Base-by-base conservation (phyloP, 1,284 basidiomycete species). In the Ganoderma resinaceum region DNA sequence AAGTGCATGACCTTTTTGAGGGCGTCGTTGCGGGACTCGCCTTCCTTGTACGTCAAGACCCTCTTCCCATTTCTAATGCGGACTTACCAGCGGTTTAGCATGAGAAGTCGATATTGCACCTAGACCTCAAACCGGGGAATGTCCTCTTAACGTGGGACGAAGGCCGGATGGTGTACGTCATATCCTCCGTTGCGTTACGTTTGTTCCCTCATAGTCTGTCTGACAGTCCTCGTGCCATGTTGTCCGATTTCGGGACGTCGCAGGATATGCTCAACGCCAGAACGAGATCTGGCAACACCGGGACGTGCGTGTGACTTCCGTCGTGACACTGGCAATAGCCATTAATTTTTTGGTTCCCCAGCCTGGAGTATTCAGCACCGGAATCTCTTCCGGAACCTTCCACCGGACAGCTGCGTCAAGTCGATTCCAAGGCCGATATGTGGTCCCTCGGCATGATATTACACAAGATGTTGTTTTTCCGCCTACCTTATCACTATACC, bases 181-280 rank as follows among this genome's bases (percentile, higher is more conserved):
- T 16, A 8, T 29, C 40, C 61, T 46, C 31, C 16, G 29, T 35
- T 23, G 52, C 55, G 6, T 46, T 14, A 4, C 42, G 18, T 43
- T 16, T 26, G 38, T 11, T 40, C 3, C 6, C 33, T 26, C 33
- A 43, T 35, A 2, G 11, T 37, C 12, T 20, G 20, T 33, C 29
- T 29, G 42, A 61, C 66, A 94, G 92, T 69, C 92, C 92, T 23
- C 85, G 92, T 71, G 95, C 95, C 0, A 92, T 97, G 91, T 84
- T 98, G 14, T 95, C 95, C 1, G 96, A 98, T 76, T 98, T 98
- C 79, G 96, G 96, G 4, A 97, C 96, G 0, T 97, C 95, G 14
- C 89, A 94, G 61, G 95, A 96, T 75, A 95, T 94, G 91, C 83
- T 96, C 6, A 87, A 89, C 53, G 85, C 89, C 16, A 81, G 88